Evolutionary conservation across 805 yeast species (phyloP).

Genomic region (Pichia manshurica): DNA sequence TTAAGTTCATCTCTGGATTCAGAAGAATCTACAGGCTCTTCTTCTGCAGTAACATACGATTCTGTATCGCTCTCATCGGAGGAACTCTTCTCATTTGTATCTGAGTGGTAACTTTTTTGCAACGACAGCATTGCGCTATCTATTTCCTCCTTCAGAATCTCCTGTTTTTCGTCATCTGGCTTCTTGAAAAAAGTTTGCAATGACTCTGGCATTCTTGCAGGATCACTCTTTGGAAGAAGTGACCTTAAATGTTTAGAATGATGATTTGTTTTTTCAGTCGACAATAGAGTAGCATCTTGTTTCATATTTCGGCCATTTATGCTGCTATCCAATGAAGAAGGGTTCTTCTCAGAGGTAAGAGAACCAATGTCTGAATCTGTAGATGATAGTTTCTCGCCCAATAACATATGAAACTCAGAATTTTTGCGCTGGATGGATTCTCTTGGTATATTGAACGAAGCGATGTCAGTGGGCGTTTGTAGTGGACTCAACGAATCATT

Average conservation of each 20-base stretch:
- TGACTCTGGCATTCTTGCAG: background rate
- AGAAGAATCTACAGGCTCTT: background rate
- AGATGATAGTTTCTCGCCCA: background rate
- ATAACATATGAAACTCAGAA: background rate
- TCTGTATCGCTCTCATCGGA: background rate
- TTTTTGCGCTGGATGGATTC: background rate
- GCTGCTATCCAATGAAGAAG: no score
- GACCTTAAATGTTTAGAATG: no score
- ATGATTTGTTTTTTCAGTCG: no score
- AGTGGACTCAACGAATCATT: background rate
- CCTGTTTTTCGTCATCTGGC: slow-evolving; percentile 1
- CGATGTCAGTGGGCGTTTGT: background rate
- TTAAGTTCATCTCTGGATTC: background rate
- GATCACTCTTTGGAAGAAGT: no score
- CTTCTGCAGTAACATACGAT: slow-evolving; percentile 6
- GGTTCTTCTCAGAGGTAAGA: no score
- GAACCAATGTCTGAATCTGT: no score
- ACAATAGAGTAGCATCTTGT: no score
- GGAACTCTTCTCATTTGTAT: background rate
- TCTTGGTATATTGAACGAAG: slow-evolving; percentile 2
- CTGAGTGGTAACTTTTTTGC: background rate
- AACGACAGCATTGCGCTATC: slow-evolving; percentile 7
- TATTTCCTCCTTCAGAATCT: slow-evolving; percentile 7
- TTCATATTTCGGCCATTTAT: no score
- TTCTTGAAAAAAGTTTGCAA: background rate